phyloP scores from a whole-genome alignment of 257 asterid species.

The Datura wrightii region DNA sequence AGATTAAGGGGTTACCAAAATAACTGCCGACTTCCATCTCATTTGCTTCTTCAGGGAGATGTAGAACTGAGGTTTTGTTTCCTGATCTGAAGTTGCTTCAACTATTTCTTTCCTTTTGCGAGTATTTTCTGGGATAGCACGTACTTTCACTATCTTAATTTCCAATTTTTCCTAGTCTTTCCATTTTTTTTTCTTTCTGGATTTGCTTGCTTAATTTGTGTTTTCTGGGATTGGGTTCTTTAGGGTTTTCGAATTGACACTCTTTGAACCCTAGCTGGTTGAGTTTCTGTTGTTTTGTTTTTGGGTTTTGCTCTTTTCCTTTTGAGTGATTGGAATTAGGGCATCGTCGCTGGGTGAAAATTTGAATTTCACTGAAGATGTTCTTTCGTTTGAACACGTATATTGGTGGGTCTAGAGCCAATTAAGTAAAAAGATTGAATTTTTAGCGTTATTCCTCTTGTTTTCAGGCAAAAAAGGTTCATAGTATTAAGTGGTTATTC shows the following conservation, averaged over 20 bases:
- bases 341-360: background rate
- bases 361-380: background rate
- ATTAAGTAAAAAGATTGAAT: background rate
- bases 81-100: background rate
- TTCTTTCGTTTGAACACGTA: slow-evolving; percentile 3
- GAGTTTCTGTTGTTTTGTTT: background rate
- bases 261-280: background rate
- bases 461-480: background rate
- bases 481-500: background rate
- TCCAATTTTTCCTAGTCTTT: background rate
- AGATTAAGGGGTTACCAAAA: background rate
- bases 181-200: background rate
- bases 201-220: background rate
- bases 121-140: background rate
- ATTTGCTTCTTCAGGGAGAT: background rate
- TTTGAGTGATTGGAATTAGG: background rate
- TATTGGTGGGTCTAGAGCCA: background rate
- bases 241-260: background rate
- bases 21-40: background rate
- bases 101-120: background rate
- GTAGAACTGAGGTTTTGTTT: background rate
- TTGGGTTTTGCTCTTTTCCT: background rate
- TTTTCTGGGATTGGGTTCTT: background rate
- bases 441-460: background rate
- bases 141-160: background rate